A percentile compares a stretch with the other conserved stretches of the same genome.
These are phyloP conservation scores for Neoarthrinium moseri DNA, from an alignment of 2,329 filamentous ascomycete species.

Conservation along the genomic window DNA sequence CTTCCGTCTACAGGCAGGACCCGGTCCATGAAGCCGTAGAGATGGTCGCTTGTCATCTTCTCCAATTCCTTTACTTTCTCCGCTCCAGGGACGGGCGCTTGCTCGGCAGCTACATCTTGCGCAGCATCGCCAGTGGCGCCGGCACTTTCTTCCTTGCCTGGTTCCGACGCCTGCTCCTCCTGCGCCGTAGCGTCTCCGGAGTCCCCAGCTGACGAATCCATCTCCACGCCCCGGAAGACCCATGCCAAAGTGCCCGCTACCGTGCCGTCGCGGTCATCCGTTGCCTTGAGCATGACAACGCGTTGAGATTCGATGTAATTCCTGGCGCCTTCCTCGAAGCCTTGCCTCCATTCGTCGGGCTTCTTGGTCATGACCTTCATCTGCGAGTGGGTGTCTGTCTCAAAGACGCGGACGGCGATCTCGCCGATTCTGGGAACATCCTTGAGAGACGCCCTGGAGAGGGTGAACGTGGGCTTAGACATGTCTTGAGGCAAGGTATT, in stretches of 20 bases:
- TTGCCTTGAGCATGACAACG: conserved; percentile 29
- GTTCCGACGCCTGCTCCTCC: not conserved
- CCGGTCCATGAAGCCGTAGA: conserved; percentile 24
- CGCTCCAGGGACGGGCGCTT: conserved; percentile 10
- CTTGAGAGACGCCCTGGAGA: conserved; percentile 17
- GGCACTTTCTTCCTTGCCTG: not conserved
- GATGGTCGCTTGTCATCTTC: conserved; percentile 26
- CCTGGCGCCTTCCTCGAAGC: conserved; percentile 16
- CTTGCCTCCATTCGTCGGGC: conserved; percentile 24
- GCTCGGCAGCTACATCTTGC: conserved; percentile 12
- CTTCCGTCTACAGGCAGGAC: conserved; percentile 23
- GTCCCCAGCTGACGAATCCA: conserved; percentile 13
- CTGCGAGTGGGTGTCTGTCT: conserved; percentile 28
- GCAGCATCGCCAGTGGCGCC: not conserved
- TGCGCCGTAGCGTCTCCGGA: conserved; percentile 3
- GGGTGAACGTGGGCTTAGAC: conserved; percentile 13
- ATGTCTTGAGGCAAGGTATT: not conserved
- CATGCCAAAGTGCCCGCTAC: conserved; percentile 34
- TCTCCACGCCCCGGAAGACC: conserved; percentile 25
- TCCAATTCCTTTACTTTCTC: conserved; percentile 25
- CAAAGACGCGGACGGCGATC: conserved; percentile 30
- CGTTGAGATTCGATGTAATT: conserved; percentile 21
- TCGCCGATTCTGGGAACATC: conserved; percentile 30
- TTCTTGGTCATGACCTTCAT: conserved; percentile 31
- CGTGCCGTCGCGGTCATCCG: conserved; percentile 24